A percentile compares a stretch with the other conserved stretches of the same genome.
These are phyloP conservation scores for Kodamaea kakaduensis DNA, from an alignment of 805 yeast genomes.

Conservation along the genomic window DNA sequence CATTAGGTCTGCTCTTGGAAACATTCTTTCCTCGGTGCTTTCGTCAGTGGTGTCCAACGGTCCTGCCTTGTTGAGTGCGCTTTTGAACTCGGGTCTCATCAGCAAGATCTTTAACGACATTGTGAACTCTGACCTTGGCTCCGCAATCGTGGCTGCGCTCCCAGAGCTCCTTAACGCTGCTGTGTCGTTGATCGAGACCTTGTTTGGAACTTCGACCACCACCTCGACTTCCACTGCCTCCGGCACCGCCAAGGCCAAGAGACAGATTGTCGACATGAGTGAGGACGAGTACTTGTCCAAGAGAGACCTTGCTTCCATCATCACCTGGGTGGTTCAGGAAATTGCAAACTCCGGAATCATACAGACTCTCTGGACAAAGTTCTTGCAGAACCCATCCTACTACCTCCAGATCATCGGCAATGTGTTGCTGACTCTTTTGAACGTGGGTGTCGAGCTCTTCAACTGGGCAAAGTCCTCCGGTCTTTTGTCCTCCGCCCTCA, in stretches of 20 bases:
- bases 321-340: slow-evolving; percentile 24
- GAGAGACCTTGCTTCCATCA: slow-evolving; percentile 32
- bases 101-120: slow-evolving; percentile 28
- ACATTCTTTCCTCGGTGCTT: slow-evolving; percentile 29
- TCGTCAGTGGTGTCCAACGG: slow-evolving; percentile 35
- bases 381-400: slow-evolving; percentile 34
- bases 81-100: slow-evolving; percentile 40
- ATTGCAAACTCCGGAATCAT: slow-evolving; percentile 39
- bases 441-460: slow-evolving; percentile 32
- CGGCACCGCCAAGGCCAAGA: slow-evolving; percentile 12
- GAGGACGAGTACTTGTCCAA: slow-evolving; percentile 29
- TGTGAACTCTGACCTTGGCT: slow-evolving; percentile 32
- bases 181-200: slow-evolving; percentile 22
- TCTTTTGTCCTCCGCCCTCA: slow-evolving; percentile 25
- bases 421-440: slow-evolving; percentile 32
- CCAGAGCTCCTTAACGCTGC: slow-evolving; percentile 32
- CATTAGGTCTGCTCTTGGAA: slow-evolving; percentile 22
- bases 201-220: slow-evolving; percentile 9
- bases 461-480: slow-evolving; percentile 37
- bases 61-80: slow-evolving; percentile 37
- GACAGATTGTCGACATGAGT: slow-evolving; percentile 8
- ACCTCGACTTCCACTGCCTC: slow-evolving; percentile 15
- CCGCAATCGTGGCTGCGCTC: slow-evolving; percentile 31
- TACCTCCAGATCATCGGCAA: slow-evolving; percentile 30
- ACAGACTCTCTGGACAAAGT: slow-evolving; percentile 27